Evolutionary conservation across 1,139 yeast genomes (phyloP), one percentile per base, ranked within the genome.

Genomic region (Wickerhamomyces sp.): DNA sequence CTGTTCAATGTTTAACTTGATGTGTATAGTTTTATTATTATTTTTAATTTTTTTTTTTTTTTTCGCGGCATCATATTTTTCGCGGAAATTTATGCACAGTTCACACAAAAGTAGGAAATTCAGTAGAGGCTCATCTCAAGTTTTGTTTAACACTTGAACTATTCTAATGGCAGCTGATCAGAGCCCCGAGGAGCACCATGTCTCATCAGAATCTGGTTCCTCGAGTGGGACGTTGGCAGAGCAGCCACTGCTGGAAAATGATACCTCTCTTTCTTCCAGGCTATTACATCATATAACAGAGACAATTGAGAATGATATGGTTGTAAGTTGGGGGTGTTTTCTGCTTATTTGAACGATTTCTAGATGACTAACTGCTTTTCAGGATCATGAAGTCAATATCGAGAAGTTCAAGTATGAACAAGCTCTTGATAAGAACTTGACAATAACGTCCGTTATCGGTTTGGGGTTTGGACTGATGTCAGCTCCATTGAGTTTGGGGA

Each of bases 391-490:
- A 7, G 85, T 80, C 48, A 73, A 71, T 14, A 76, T 80, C 13
- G 88, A 81, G 48, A 84, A 79, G 54, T 81, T 82, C 65, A 75
- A 76, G 41, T 83, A 83, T 56, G 80, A 81, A 47, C 88, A 81
- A 54, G 83, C 78, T 37, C 64, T 83, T 43, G 79, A 77, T 43
- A 69, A 85, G 48, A 78, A 81, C 45, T 67, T 82, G 43, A 73
- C 85, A 1, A 83, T 82, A 3, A 67, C 78, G 0, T 79, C 88
- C 0, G 76, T 83, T 27, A 75, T 83, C 32, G 92, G 90, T 2
- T 62, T 83, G 22, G 89, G 92, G 1, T 81, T 82, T 55, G 79
- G 88, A 2, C 61, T 83, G 20, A 82, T 83, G 90, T 85, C 86
- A 17, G 89, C 85, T 0, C 90, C 89, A 0, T 72, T 83, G 56